Percentiles rank a stretch among this genome's conserved stretches.
Conservation (phyloP, 2,329 filamentous ascomycete genomes). For the Drechslerella dactyloides region DNA sequence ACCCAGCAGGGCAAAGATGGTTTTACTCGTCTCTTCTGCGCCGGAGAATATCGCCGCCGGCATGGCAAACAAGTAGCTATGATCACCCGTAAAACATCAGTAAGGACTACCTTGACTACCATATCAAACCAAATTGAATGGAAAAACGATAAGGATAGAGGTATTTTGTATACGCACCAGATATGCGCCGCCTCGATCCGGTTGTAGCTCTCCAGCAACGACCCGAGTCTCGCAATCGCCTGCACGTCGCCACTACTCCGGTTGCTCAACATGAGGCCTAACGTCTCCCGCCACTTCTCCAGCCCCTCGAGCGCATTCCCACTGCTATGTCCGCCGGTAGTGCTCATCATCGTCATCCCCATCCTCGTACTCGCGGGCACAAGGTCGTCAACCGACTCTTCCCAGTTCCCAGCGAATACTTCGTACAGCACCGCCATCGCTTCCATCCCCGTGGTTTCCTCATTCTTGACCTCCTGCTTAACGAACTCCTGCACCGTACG, state of each 20-base stretch:
- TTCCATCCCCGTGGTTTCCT: slow-evolving; percentile 72
- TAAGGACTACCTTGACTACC: no score
- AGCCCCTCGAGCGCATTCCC: slow-evolving; percentile 80
- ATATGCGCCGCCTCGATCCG: slow-evolving; percentile 90
- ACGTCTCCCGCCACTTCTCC: slow-evolving; percentile 91
- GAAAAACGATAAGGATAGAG: not conserved
- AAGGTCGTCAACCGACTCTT: slow-evolving; percentile 93
- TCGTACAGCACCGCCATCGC: slow-evolving; percentile 91
- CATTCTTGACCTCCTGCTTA: slow-evolving; percentile 86
- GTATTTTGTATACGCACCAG: slow-evolving; percentile 62
- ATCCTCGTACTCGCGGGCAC: slow-evolving; percentile 91
- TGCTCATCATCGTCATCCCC: slow-evolving; percentile 87
- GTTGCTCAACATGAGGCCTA: slow-evolving; percentile 85
- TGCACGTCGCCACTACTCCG: slow-evolving; percentile 78
- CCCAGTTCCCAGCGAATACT: slow-evolving; percentile 88
- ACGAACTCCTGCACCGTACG: slow-evolving; percentile 95
- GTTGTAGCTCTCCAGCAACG: slow-evolving; percentile 81
- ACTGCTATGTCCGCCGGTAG: slow-evolving; percentile 61
- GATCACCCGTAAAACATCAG: not conserved
- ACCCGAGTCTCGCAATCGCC: slow-evolving; percentile 79
- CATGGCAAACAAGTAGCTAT: slow-evolving; percentile 79
- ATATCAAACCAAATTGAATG: no score
- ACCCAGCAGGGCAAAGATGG: slow-evolving; percentile 78
- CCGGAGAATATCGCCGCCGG: slow-evolving; percentile 76
- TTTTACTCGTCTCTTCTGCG: slow-evolving; percentile 76